Evolutionary conservation across 1,139 yeast genomes (phyloP).

Genomic region (Saccharomyces uvarum): DNA sequence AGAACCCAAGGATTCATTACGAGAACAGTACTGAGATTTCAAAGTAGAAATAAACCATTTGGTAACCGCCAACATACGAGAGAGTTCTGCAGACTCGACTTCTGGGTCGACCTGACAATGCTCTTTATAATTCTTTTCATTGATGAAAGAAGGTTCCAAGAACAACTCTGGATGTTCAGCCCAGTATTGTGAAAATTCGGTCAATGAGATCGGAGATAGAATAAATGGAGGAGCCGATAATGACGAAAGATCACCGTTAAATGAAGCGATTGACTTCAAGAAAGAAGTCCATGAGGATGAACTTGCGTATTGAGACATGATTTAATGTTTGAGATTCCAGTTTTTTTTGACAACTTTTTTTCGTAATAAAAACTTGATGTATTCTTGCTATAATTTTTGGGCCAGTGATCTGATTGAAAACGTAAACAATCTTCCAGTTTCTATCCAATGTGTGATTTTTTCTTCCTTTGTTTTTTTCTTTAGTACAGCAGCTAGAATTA

Average conservation of each 20-base stretch:
- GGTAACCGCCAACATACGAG: conserved; percentile 68
- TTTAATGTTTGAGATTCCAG: background rate
- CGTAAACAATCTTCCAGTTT: background rate
- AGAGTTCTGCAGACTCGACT: conserved; percentile 33
- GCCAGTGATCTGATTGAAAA: background rate
- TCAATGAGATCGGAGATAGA: conserved; percentile 78
- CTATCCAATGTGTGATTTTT: background rate
- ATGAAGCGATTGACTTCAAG: conserved; percentile 83
- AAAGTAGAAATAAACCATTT: conserved; percentile 88
- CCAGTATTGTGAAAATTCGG: conserved; percentile 90
- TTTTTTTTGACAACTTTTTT: background rate
- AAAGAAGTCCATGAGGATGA: conserved; percentile 65
- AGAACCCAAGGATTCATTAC: conserved; percentile 74
- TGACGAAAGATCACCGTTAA: conserved; percentile 88
- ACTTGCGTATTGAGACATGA: conserved; percentile 29
- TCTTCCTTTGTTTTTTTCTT: background rate
- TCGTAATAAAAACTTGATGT: background rate
- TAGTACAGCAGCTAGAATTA: background rate
- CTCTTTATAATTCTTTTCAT: conserved; percentile 28
- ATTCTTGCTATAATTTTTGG: background rate
- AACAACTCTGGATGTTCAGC: conserved; percentile 83
- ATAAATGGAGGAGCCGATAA: conserved; percentile 98
- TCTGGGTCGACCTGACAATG: conserved; percentile 31
- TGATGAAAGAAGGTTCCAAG: conserved; percentile 55
- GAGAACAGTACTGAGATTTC: conserved; percentile 86